A percentile compares a stretch with the other conserved stretches of the same genome.
These are phyloP conservation scores for Trametes coccinea DNA, from an alignment of 768 basidiomycete genomes.

Conservation along the genomic window DNA sequence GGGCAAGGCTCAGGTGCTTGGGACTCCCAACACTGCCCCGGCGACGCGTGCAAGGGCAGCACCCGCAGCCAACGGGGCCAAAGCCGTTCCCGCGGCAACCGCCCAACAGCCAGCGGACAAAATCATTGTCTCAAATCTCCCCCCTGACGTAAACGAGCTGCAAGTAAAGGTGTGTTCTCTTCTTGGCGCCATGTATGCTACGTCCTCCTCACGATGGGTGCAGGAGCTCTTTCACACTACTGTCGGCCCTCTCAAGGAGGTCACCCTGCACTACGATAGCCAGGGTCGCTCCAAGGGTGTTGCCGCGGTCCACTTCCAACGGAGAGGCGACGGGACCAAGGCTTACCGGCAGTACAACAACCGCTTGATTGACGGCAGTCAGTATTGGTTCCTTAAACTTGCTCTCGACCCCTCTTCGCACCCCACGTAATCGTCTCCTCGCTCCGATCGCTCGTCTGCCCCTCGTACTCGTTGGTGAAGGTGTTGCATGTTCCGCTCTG, in stretches of 20 bases:
- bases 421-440: slow-evolving; percentile 10
- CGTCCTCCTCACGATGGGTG: not conserved
- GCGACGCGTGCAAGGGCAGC: slow-evolving; percentile 54
- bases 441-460: slow-evolving; percentile 9
- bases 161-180: slow-evolving; percentile 79
- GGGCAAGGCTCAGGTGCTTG: slow-evolving; percentile 61
- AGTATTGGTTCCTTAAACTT: slow-evolving; percentile 69
- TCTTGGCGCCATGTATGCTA: not conserved
- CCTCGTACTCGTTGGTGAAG: not conserved
- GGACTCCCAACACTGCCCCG: slow-evolving; percentile 49
- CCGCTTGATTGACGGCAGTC: slow-evolving; percentile 99
- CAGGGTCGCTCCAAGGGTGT: slow-evolving; percentile 88
- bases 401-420: slow-evolving; percentile 35
- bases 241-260: slow-evolving; percentile 82
- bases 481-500: not conserved
- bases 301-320: slow-evolving; percentile 83
- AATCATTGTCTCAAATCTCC: slow-evolving; percentile 95
- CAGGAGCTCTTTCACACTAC: slow-evolving; percentile 94
- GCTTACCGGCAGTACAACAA: slow-evolving; percentile 96
- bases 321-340: slow-evolving; percentile 87
- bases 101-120: slow-evolving; percentile 63
- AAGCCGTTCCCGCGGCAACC: slow-evolving; percentile 41
- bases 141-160: slow-evolving; percentile 86
- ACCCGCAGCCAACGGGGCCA: slow-evolving; percentile 37
- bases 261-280: slow-evolving; percentile 83